Evolutionary conservation across 2,329 filamentous ascomycete genomes (phyloP), one percentile per base, ranked within the genome.

Genomic region (Tolypocladium tropicale): DNA sequence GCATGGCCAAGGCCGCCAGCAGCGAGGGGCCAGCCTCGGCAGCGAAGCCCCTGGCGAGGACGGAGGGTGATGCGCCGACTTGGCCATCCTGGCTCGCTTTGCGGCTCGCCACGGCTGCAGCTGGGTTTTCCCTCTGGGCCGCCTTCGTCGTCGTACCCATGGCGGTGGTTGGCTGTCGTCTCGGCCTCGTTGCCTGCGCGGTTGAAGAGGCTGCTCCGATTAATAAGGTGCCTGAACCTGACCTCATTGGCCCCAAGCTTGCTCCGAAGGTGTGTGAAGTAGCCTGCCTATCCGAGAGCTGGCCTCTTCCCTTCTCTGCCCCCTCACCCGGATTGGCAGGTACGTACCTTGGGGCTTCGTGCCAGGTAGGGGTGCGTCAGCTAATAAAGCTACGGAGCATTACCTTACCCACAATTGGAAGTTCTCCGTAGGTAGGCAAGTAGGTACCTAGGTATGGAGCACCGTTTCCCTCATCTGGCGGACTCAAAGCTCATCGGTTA

Each of bases 1-100:
- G 79, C 80, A 95, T 95, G 56, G 80, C 76, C 25, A 78, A 76
- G 50, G 86, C 76, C 56, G 81, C 79, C 39, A 89, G 70, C 79
- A 72, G 53, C 32, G 68, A 65, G 6, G 68, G 54, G n/a, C 52
- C 41, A 14, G 36, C 43, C 34, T 56, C 55, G 25, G 46, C 12
- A 4, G 53, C 36, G 14, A 55, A 4, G 9, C 23, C 52, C 21
- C 48, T 33, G 11, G 54, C 46, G 10, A n/a, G n/a, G n/a, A 50
- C n/a, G 28, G 53, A 49, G 18, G 21, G 3, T 28, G 23, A 12
- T 49, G 34, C 14, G 3, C 14, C 36, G 25, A 37, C 14, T n/a
- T 32, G 37, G 16, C 52, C 52, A 46, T 53, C 32, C 46, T 32
- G 46, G 46, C 25, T 43, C 10, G 25, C 52, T 21, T 53, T 48